Conservation (phyloP, 139 green algal species). For the Microglena sp. region DNA sequence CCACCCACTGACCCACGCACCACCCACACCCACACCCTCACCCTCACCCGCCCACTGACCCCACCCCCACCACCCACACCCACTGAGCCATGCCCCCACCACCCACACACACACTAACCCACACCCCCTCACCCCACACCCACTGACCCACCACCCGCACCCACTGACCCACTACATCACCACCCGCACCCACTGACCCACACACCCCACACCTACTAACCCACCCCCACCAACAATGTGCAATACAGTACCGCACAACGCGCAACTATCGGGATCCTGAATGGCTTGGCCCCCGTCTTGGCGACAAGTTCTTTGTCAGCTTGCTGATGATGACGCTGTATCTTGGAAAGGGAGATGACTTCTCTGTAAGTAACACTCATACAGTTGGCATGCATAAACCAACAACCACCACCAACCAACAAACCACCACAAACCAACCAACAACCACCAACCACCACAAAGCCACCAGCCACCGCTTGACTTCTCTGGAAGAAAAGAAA, state of each 20-base stretch:
- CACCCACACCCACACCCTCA: too few relatives aligned
- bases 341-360: slow-evolving; percentile 13
- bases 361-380: too few relatives aligned
- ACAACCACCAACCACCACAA: too few relatives aligned
- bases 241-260: slow-evolving; percentile 58
- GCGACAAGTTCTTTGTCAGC: slow-evolving; percentile 56
- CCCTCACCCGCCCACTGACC: too few relatives aligned
- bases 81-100: background rate
- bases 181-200: background rate
- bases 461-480: too few relatives aligned
- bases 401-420: too few relatives aligned
- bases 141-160: background rate
- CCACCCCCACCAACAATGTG: too few relatives aligned
- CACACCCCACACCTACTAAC: background rate
- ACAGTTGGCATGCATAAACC: too few relatives aligned
- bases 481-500: too few relatives aligned
- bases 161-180: background rate
- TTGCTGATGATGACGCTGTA: slow-evolving; percentile 29
- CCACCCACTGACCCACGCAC: too few relatives aligned
- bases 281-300: slow-evolving; percentile 60
- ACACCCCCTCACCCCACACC: background rate
- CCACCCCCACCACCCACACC: too few relatives aligned
- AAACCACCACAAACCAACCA: too few relatives aligned
- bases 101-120: background rate
- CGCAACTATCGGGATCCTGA: slow-evolving; percentile 53